These are phyloP conservation scores for Psilocybe azurescens DNA, from an alignment of 768 basidiomycete species.

Conservation along the genomic window DNA sequence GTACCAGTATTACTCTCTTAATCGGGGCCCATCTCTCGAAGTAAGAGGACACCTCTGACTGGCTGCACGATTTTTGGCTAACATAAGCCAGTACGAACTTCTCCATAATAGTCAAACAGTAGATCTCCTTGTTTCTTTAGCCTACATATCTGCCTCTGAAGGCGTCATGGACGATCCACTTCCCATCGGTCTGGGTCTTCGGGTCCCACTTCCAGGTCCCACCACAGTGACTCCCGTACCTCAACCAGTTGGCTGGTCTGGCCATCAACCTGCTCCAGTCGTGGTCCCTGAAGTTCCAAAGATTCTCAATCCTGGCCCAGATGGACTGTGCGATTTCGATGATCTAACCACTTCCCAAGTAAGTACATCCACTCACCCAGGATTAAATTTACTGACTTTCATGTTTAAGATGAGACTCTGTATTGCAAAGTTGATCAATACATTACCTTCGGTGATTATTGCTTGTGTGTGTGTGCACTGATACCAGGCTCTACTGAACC, in stretches of 20 bases:
- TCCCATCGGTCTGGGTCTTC: constrained; percentile 63
- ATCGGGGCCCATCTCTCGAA: constrained; percentile 71
- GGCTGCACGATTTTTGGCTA: background rate
- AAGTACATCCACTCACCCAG: constrained; percentile 6
- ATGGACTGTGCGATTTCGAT: constrained; percentile 61
- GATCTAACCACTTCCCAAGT: constrained; percentile 43
- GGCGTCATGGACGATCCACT: constrained; percentile 59
- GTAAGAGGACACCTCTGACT: constrained; percentile 34
- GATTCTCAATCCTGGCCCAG: constrained; percentile 23
- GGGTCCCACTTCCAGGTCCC: constrained; percentile 45
- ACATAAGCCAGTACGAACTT: constrained; percentile 63
- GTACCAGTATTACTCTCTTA: constrained; percentile 72
- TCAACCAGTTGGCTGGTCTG: background rate
- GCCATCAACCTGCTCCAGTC: background rate
- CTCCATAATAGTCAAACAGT: constrained; percentile 65
- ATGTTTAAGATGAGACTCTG: constrained; percentile 48
- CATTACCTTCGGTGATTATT: constrained; percentile 51
- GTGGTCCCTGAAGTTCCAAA: constrained; percentile 5
- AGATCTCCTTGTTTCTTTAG: constrained; percentile 70
- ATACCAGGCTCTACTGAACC: background rate
- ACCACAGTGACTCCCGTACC: constrained; percentile 7
- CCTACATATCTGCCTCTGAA: constrained; percentile 61
- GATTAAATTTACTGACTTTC: background rate
- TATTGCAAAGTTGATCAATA: constrained; percentile 48
- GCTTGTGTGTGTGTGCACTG: background rate